Evolutionary conservation across 1,284 basidiomycete species (phyloP), one percentile per base, ranked within the genome.

Genomic region (Trichosporon sp.): DNA sequence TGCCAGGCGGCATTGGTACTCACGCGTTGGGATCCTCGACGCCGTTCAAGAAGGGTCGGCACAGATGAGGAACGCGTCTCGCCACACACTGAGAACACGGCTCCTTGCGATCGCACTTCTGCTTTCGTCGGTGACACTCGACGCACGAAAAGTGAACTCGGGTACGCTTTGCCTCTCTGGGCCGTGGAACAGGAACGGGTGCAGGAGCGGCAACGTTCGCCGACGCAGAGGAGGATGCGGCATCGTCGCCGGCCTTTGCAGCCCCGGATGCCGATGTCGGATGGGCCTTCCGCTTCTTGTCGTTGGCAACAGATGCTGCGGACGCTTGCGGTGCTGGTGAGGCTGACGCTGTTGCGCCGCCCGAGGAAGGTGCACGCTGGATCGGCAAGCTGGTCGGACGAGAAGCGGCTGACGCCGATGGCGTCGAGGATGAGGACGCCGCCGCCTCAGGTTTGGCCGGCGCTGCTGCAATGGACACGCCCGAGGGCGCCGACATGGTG

Each of bases 1-100:
- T 46, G 63, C 7, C 11, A 65, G 4, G 32, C 19, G 38, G 19
- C 2, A 48, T 8, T 21, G 5, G 12, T 19, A 82, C 81, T 77
- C 69, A 83, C 84, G 77, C 76, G 46, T 79, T 80, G 3, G 83
- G 82, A 73, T 84, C 84, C 66, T 84, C 84, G 10, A 83, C 83
- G n/a, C 84, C 84, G 71, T 85, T 85, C 43, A 85, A 75, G 76
- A 85, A 85, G 3, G 84, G 84, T 59, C 84, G 73, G 64, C 84
- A 85, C 2, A 85, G 79, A 73, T 85, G 83, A 2, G 84, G 84
- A 0, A 85, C 84, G 38, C 82, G 77, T 16, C 84, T 76, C 0
- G 83, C 83, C 1, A 85, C 81, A 69, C 84, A 85, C 68, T 85
- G 84, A 31, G 80, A 81, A 70, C 84, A 85, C 2, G 84, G 84